Base-by-base conservation (phyloP, 2,329 filamentous ascomycete species). In the Fusarium goolgardi region DNA sequence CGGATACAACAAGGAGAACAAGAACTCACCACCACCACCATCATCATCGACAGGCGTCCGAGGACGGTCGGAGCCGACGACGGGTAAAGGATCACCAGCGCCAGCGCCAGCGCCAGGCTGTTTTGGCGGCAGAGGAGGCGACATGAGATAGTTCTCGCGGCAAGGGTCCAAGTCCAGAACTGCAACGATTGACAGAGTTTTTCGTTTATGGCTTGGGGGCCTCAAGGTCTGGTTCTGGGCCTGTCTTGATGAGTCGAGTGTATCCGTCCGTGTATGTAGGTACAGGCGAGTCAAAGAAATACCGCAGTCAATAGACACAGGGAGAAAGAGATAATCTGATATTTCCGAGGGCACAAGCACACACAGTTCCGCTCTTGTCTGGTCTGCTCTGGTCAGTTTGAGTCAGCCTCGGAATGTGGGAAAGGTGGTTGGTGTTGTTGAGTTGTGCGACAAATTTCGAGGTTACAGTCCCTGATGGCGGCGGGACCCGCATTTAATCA, bases 11-110 rank as follows among this genome's bases (percentile, higher is more conserved):
- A 37, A 50, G 10, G 23, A 37, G 23, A 51, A 27, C 34, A 51
- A 40, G 47, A 40, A 44, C 65, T 59, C 29, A 63, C 57, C 53
- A 49, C 45, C 31, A 41, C 40, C 40, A 49, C 45, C 31, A 43
- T 21, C 40, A 43, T 43, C 46, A 40, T 39, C 40, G 32, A 49
- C 43, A 44, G 46, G 55, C 49, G 41, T 50, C 59, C 60, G 59
- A 44, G 55, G 39, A 43, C 65, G 65, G 65, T 63, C 65, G 56
- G 56, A 69, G 65, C 65, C 65, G 65, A 63, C 65, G 60, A 60
- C 62, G 41, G 52, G 59, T 62, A 53, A 41, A 20, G 32, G 58
- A 27, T 58, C 49, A 29, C 20, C 52, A 37, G n/a, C 41, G 20
- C 56, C 59, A 55, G 49, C 55, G 29, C 45, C 59, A 45, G 31